These are phyloP conservation scores for Vickermania ingenoplastis DNA, from an alignment of 208 protist genomes.

Conservation along the genomic window DNA sequence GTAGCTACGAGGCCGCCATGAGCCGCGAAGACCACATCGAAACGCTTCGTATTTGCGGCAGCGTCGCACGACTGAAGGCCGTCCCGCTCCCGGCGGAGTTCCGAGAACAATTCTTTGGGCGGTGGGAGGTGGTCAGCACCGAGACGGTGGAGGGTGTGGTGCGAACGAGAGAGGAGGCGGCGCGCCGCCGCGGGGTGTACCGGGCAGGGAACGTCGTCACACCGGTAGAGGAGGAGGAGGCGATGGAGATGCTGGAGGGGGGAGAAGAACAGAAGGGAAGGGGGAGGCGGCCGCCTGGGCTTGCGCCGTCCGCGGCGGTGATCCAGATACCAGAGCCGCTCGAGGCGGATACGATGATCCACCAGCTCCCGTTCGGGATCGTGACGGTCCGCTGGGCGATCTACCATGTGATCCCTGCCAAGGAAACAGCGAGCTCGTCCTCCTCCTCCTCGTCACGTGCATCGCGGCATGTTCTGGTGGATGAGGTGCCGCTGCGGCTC, in stretches of 20 bases:
- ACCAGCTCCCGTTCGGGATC: conserved; percentile 75
- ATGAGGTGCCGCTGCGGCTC: conserved; percentile 65
- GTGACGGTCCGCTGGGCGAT: conserved; percentile 78
- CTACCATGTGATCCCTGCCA: conserved; percentile 20
- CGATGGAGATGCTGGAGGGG: background rate
- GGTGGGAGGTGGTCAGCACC: conserved; percentile 64
- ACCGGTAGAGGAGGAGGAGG: background rate
- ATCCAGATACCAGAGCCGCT: background rate
- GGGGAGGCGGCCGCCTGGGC: no score
- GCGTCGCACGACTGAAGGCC: conserved; percentile 42
- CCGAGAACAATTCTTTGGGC: conserved; percentile 43
- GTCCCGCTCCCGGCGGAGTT: conserved; percentile 60
- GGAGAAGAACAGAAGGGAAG: no score
- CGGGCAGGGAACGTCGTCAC: no score
- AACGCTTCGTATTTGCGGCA: conserved; percentile 64
- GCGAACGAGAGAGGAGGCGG: background rate
- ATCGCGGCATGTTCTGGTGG: conserved; percentile 41
- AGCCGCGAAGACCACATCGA: conserved; percentile 27
- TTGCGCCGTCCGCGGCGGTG: no score
- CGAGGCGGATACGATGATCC: conserved; percentile 31
- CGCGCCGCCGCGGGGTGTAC: background rate
- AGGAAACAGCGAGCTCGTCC: background rate
- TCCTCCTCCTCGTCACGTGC: no score
- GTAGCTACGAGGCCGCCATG: background rate
- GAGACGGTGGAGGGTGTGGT: background rate